Percentiles rank a stretch among this genome's conserved stretches.
Evolutionary conservation across 2,329 filamentous ascomycete species (phyloP).

Genomic region (Aureobasidium uvarum): DNA sequence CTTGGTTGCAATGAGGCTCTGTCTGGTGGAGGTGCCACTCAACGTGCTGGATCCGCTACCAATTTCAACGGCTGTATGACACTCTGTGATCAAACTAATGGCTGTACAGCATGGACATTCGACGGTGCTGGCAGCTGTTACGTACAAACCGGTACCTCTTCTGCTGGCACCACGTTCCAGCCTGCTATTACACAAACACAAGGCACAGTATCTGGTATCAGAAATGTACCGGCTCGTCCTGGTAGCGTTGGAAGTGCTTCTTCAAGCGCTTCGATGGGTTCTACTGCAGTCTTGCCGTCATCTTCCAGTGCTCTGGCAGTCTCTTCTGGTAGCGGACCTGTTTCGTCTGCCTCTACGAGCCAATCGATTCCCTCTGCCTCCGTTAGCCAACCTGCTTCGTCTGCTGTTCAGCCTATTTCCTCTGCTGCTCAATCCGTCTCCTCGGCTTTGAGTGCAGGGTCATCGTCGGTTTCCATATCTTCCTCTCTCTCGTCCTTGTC

Average conservation of each 20-base stretch:
- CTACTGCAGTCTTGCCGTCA: not conserved
- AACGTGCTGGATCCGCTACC: not conserved
- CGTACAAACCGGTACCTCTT: not conserved
- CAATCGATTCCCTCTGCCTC: not conserved
- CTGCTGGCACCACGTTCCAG: conserved; percentile 1
- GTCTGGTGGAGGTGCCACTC: not conserved
- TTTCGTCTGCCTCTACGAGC: not conserved
- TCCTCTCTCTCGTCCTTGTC: not conserved
- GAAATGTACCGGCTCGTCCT: not conserved
- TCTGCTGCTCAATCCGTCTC: not conserved
- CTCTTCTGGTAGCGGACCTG: not conserved
- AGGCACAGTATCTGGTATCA: conserved; percentile 5
- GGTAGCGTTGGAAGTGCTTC: not conserved
- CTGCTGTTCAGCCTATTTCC: not conserved
- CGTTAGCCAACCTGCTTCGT: not conserved
- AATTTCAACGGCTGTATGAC: conserved; percentile 5
- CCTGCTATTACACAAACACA: too few species aligned
- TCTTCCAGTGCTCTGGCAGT: not conserved
- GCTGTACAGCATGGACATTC: conserved; percentile 3
- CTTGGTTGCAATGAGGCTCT: not conserved
- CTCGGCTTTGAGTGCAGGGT: not conserved
- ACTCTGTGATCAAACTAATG: not conserved
- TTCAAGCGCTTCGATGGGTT: not conserved
- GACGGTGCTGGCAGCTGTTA: conserved; percentile 5
- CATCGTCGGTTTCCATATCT: not conserved